Evolutionary conservation across 192 early-diverging fungal species (phyloP), one percentile per base, ranked within the genome.

Genomic region (Dispira simplex): DNA sequence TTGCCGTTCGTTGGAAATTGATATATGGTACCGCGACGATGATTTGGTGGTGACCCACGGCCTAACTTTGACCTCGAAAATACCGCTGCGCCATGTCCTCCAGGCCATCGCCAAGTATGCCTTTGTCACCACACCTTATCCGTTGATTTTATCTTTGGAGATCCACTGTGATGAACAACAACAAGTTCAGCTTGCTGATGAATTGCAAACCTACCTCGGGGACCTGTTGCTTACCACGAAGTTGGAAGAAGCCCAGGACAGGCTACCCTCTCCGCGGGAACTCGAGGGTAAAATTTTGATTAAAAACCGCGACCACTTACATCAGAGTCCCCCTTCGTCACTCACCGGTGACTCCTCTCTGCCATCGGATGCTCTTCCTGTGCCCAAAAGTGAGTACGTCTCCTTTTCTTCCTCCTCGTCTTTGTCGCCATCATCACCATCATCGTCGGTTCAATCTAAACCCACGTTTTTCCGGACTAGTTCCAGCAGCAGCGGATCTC

Each of bases 1-100:
- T 12, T 93, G 91, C 66, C 81, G 90, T 27, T 94, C 92, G 71
- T 76, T 95, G n/a, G 92, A 94, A 73, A 87, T 94, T 52, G 93
- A 96, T 71, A 90, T 89, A 65, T 95, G 89, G 82, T 91, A 96
- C 74, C 90, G 92, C 11, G 79, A 82, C 56, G 85, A 83, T 21
- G 75, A 82, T 53, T 90, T 92, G 14, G 64, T 90, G 8, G 83
- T 94, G 21, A 89, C 84, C 51, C 93, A 96, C 66, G 91, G 91
- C 1, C 76, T 79, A 58, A 91, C 92, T 3, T 70, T 91, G 86
- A 91, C 90, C 10, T 79, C 84, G 2, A 78, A 83, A 57, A 88
- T 96, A 26, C 71, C 84, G 63, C 90, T 96, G 66, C 78, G 79
- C 21, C 90, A 93, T 66, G 91, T 84, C 2, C 78, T 95, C 28